A percentile compares a stretch with the other conserved stretches of the same genome.
phyloP scores from a whole-genome alignment of 2,329 filamentous ascomycete genomes.

The Pseudogymnoascus sp. region DNA sequence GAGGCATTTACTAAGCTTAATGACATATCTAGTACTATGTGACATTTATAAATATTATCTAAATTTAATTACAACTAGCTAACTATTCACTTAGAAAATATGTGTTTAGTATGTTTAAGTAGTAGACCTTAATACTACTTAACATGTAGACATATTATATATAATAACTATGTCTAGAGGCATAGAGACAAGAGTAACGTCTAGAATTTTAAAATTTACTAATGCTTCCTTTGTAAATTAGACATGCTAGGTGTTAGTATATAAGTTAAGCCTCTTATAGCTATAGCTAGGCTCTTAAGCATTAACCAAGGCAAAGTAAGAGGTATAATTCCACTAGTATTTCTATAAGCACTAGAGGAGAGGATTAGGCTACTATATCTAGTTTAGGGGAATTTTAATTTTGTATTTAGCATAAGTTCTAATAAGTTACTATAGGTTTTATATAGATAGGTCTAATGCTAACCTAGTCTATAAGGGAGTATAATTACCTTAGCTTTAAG shows the following conservation, averaged over 20 bases:
- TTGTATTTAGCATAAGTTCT: conserved; percentile 21
- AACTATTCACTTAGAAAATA: conserved; percentile 12
- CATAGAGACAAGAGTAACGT: conserved; percentile 21
- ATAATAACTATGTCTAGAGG: conserved; percentile 26
- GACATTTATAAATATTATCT: conserved; percentile 14
- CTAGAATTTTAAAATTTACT: conserved; percentile 21
- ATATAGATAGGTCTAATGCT: conserved; percentile 4
- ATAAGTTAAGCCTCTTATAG: conserved; percentile 29
- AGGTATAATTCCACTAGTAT: conserved; percentile 20
- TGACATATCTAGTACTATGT: conserved; percentile 9
- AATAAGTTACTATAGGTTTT: conserved; percentile 14
- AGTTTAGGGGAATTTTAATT: conserved; percentile 21
- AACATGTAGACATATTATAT: conserved; percentile 30
- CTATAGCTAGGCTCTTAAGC: conserved; percentile 27
- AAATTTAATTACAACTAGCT: conserved; percentile 13
- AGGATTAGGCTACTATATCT: conserved; percentile 13
- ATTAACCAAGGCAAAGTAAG: conserved; percentile 30
- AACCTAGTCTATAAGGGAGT: conserved; percentile 14
- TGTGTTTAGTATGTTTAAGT: conserved; percentile 16
- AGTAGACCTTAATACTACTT: conserved; percentile 17
- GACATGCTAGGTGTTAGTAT: conserved; percentile 14
- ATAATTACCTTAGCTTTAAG: conserved; percentile 19
- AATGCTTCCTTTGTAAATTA: conserved; percentile 26
- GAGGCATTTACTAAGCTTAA: conserved; percentile 11
- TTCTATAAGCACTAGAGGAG: conserved; percentile 19